These are phyloP conservation scores for Inonotus obliquus DNA, from an alignment of 1,284 basidiomycete species.

Conservation along the genomic window DNA sequence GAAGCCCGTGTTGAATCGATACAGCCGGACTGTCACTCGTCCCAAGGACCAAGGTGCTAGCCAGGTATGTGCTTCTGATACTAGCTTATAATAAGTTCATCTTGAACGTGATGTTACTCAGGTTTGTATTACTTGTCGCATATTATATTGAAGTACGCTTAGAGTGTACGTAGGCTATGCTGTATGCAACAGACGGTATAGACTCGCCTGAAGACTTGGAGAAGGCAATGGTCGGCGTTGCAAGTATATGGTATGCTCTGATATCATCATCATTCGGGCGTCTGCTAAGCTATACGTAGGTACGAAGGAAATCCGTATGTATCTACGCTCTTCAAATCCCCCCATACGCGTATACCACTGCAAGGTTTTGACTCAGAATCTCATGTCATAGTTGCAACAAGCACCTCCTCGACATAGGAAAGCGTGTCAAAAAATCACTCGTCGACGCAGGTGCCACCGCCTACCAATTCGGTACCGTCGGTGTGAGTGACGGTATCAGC, in stretches of 20 bases:
- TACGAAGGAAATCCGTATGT: slow-evolving; percentile 86
- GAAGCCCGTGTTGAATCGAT: slow-evolving; percentile 70
- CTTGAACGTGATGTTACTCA: background rate
- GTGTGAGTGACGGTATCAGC: slow-evolving; percentile 96
- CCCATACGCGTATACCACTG: no score
- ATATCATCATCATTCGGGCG: slow-evolving; percentile 13
- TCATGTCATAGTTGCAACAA: slow-evolving; percentile 74
- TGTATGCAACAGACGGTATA: slow-evolving; percentile 93
- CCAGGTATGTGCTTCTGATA: slow-evolving; percentile 50
- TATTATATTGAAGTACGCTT: background rate
- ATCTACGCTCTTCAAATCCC: slow-evolving; percentile 18
- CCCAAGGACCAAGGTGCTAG: slow-evolving; percentile 92
- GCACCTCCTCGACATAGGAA: slow-evolving; percentile 86
- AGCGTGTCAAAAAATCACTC: slow-evolving; percentile 81
- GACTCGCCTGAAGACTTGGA: slow-evolving; percentile 74
- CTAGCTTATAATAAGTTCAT: background rate
- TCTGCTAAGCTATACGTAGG: slow-evolving; percentile 38
- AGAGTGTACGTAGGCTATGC: slow-evolving; percentile 70
- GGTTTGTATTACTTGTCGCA: background rate
- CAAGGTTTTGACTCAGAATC: slow-evolving; percentile 2
- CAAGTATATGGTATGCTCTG: slow-evolving; percentile 80
- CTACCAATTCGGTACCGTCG: slow-evolving; percentile 97
- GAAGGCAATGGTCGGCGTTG: slow-evolving; percentile 95
- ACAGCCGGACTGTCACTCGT: slow-evolving; percentile 80
- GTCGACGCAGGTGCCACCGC: slow-evolving; percentile 74